Evolutionary conservation across 495 filamentous ascomycete genomes (phyloP).

Genomic region (Sphaerosporella brunnea): DNA sequence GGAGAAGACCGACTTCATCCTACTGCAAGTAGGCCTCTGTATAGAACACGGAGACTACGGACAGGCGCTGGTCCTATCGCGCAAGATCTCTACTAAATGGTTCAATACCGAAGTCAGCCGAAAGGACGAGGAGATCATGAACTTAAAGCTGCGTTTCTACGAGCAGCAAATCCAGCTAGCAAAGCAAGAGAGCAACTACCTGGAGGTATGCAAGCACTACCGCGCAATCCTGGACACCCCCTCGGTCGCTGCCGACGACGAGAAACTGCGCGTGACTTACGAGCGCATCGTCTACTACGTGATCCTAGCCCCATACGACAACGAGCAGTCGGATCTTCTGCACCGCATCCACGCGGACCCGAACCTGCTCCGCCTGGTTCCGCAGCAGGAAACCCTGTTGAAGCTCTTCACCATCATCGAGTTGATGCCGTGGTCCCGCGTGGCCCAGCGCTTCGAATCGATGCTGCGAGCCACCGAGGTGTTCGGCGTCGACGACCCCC

Average conservation of each 20-base stretch:
- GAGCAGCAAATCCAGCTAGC: conserved; percentile 87
- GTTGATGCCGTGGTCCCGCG: conserved; percentile 94
- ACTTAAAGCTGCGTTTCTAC: conserved; percentile 89
- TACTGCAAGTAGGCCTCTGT: conserved; percentile 85
- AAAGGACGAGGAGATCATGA: conserved; percentile 81
- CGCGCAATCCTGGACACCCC: conserved; percentile 89
- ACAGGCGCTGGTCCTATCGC: conserved; percentile 79
- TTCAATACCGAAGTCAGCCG: conserved; percentile 40
- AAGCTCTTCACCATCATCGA: conserved; percentile 91
- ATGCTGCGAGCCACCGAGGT: conserved; percentile 84
- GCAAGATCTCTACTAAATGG: conserved; percentile 92
- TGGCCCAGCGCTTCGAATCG: conserved; percentile 67
- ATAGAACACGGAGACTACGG: conserved; percentile 94
- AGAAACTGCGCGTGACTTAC: conserved; percentile 64
- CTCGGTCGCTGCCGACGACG: conserved; percentile 72
- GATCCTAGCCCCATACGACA: conserved; percentile 90
- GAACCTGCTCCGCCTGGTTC: conserved; percentile 26
- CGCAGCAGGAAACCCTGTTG: conserved; percentile 42
- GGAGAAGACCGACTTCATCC: conserved; percentile 96
- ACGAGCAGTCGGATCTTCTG: conserved; percentile 92
- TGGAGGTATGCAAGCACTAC: conserved; percentile 95
- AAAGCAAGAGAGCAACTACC: conserved; percentile 92
- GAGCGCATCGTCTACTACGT: conserved; percentile 94
- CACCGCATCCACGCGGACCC: conserved; percentile 67
- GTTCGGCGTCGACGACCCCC: conserved; percentile 57